Percentiles rank a stretch among this genome's conserved stretches.
These are phyloP conservation scores for Choiromyces venosus DNA, from an alignment of 495 filamentous ascomycete species.

Conservation along the genomic window DNA sequence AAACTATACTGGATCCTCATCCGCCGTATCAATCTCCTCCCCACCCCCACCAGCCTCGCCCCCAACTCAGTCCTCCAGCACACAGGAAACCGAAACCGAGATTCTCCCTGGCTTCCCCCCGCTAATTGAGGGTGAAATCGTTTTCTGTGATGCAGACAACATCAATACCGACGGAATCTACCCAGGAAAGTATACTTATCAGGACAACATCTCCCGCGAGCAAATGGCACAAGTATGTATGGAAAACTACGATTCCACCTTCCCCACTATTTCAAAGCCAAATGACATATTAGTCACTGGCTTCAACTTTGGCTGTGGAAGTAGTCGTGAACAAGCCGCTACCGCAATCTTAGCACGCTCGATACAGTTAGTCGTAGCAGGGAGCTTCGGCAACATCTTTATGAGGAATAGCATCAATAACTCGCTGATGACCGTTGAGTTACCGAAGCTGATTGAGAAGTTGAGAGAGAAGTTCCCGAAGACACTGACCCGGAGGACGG, in stretches of 20 bases:
- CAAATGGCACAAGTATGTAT: slow-evolving; percentile 87
- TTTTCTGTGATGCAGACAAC: slow-evolving; percentile 67
- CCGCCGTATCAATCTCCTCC: slow-evolving; percentile 17
- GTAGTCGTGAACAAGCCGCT: slow-evolving; percentile 78
- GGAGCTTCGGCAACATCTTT: slow-evolving; percentile 88
- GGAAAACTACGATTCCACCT: slow-evolving; percentile 79
- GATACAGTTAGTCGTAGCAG: slow-evolving; percentile 77
- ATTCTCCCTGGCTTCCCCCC: slow-evolving; percentile 68
- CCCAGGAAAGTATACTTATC: slow-evolving; percentile 84
- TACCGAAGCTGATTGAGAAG: slow-evolving; percentile 64
- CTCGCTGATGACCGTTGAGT: slow-evolving; percentile 75
- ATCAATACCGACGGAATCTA: slow-evolving; percentile 82
- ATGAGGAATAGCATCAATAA: slow-evolving; percentile 88
- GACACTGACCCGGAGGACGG: slow-evolving; percentile 70
- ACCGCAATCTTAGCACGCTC: slow-evolving; percentile 80
- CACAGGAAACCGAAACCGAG: slow-evolving; percentile 48
- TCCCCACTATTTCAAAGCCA: slow-evolving; percentile 54
- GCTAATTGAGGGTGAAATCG: slow-evolving; percentile 59
- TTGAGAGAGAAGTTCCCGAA: slow-evolving; percentile 66
- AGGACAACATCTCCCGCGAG: slow-evolving; percentile 67
- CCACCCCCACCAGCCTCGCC: slow-evolving; percentile 7
- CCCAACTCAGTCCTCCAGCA: slow-evolving; percentile 17
- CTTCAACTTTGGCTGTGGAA: slow-evolving; percentile 87
- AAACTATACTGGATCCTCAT: slow-evolving; percentile 52
- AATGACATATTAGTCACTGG: slow-evolving; percentile 80